Conservation (phyloP, 1,139 yeast genomes). For the Saccharomyces hybrid region DNA sequence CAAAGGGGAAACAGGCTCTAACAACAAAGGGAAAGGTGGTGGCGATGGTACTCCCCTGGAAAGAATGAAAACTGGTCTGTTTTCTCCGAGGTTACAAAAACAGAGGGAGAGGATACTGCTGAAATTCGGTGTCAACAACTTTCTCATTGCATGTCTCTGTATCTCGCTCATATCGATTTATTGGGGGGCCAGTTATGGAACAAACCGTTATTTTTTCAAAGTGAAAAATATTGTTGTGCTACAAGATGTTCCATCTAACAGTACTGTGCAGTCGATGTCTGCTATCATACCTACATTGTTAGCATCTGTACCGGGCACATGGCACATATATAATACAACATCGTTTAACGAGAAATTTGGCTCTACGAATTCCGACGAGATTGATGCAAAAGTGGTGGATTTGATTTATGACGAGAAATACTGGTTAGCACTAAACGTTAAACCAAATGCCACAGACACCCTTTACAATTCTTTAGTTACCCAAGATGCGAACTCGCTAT, state of each 20-base stretch:
- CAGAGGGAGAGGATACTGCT: conserved; percentile 9
- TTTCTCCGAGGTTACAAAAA: conserved; percentile 11
- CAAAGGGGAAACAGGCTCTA: background rate
- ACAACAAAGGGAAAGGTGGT: background rate
- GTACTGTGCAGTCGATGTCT: background rate
- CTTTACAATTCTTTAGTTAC: conserved; percentile 14
- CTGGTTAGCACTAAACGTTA: conserved; percentile 47
- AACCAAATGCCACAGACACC: conserved; percentile 38
- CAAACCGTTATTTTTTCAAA: background rate
- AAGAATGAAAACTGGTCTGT: background rate
- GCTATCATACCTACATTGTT: conserved; percentile 9
- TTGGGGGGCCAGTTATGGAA: conserved; percentile 7
- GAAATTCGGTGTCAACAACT: conserved; percentile 7
- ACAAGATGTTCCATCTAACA: conserved; percentile 4
- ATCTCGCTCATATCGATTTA: conserved; percentile 3
- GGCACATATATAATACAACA: conserved; percentile 28
- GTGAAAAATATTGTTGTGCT: conserved; percentile 4
- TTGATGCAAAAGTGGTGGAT: conserved; percentile 34
- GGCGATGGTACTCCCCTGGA: background rate
- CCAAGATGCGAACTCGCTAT: conserved; percentile 6
- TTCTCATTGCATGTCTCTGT: conserved; percentile 3
- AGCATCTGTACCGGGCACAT: conserved; percentile 16
- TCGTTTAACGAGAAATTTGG: conserved; percentile 29
- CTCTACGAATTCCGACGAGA: conserved; percentile 30
- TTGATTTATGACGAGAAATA: conserved; percentile 42